phyloP scores from a whole-genome alignment of 441 rosid genomes.

The Populus hybrid region DNA sequence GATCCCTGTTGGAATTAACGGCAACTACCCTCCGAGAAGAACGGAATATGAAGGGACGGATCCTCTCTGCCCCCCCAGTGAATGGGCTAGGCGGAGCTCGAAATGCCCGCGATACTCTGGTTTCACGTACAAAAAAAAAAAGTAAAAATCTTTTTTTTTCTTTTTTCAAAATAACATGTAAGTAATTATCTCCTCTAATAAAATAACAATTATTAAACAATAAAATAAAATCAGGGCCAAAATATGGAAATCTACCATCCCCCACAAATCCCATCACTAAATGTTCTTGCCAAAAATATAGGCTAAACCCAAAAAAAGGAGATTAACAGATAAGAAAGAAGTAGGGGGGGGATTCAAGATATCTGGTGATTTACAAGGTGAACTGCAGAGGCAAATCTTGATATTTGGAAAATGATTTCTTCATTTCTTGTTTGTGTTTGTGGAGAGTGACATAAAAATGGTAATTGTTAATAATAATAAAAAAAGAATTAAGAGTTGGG shows the following conservation, averaged over 20 bases:
- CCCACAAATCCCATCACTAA: background rate
- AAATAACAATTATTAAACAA: background rate
- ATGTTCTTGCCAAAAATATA: background rate
- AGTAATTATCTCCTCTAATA: background rate
- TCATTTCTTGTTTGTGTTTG: background rate
- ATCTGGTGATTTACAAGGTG: no score
- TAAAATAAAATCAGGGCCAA: slow-evolving; percentile 1
- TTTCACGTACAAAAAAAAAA: slow-evolving; percentile 5
- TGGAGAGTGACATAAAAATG: background rate
- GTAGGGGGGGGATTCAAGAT: no score
- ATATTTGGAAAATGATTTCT: background rate
- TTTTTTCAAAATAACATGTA: no score
- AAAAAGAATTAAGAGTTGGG: slow-evolving; percentile 2
- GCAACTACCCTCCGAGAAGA: slow-evolving; percentile 37
- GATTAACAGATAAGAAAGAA: background rate
- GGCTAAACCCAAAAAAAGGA: background rate
- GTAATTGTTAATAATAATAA: background rate
- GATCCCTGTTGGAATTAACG: slow-evolving; percentile 40
- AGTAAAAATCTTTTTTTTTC: background rate
- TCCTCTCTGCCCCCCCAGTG: slow-evolving; percentile 38
- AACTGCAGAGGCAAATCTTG: background rate
- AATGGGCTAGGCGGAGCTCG: slow-evolving; percentile 45
- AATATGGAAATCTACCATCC: background rate
- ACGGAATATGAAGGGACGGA: slow-evolving; percentile 26
- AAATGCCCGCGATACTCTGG: slow-evolving; percentile 58